Conservation (phyloP, 108 stramenopile species). For the Pelagomonas calceolata region DNA sequence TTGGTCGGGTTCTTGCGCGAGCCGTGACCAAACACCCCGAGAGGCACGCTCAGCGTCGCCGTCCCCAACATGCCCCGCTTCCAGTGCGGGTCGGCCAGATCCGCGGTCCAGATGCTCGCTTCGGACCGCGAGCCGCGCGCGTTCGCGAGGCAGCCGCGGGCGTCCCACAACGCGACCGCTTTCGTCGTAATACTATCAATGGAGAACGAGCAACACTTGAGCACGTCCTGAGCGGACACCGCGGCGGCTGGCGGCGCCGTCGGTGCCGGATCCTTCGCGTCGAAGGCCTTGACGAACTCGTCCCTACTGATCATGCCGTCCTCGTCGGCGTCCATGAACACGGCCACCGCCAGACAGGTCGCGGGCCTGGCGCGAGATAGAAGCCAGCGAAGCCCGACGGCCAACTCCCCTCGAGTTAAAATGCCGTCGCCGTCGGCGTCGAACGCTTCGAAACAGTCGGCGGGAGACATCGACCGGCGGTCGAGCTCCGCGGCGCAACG, state of each 20-base stretch:
- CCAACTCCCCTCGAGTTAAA: constrained; percentile 38
- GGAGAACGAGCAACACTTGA: too few relatives aligned
- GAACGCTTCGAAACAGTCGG: constrained; percentile 41
- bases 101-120: too few relatives aligned
- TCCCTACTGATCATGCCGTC: constrained; percentile 86
- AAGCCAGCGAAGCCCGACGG: constrained; percentile 40
- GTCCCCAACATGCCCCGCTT: too few relatives aligned
- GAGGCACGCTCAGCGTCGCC: constrained; percentile 24
- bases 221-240: too few relatives aligned
- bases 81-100: too few relatives aligned
- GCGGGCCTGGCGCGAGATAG: constrained; percentile 31
- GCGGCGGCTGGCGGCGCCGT: too few relatives aligned
- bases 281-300: constrained; percentile 57
- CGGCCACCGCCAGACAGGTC: constrained; percentile 71
- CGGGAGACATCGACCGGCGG: constrained; percentile 27
- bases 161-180: too few relatives aligned
- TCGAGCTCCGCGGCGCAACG: constrained; percentile 15
- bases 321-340: constrained; percentile 77
- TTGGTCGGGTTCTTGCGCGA: too few relatives aligned
- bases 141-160: too few relatives aligned
- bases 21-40: constrained; percentile 84
- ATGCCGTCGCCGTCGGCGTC: constrained; percentile 35
- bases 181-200: too few relatives aligned
- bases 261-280: too few relatives aligned
- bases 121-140: too few relatives aligned